phyloP scores from a whole-genome alignment of 768 basidiomycete species.

The Leccinum variicolor region DNA sequence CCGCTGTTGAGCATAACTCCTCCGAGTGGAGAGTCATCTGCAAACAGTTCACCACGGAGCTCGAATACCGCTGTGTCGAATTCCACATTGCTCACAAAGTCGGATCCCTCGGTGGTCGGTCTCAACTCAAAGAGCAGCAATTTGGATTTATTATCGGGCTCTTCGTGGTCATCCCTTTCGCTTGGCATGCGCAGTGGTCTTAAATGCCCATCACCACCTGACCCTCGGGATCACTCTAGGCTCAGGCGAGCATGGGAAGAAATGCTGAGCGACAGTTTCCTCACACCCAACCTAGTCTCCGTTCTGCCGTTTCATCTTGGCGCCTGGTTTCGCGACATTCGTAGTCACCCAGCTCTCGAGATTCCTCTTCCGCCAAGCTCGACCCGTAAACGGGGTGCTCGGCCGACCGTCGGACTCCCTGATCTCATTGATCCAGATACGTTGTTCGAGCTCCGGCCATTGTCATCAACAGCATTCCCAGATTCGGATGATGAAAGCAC shows the following conservation, averaged over 20 bases:
- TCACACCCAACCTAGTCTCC: slow-evolving; percentile 50
- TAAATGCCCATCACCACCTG: slow-evolving; percentile 20
- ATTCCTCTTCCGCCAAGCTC: slow-evolving; percentile 58
- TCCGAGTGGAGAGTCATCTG: slow-evolving; percentile 15
- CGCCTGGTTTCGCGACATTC: slow-evolving; percentile 51
- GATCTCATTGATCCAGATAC: slow-evolving; percentile 28
- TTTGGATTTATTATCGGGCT: slow-evolving; percentile 8
- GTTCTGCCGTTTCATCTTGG: slow-evolving; percentile 68
- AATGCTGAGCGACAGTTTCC: slow-evolving; percentile 59
- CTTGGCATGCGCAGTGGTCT: slow-evolving; percentile 13
- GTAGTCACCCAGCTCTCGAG: slow-evolving; percentile 44
- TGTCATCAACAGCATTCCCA: slow-evolving; percentile 19
- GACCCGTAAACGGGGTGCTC: slow-evolving; percentile 17
- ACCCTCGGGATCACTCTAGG: slow-evolving; percentile 61
- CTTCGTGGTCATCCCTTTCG: slow-evolving; percentile 23
- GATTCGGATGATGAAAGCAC: slow-evolving; percentile 29
- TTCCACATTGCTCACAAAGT: slow-evolving; percentile 16
- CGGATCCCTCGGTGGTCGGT: slow-evolving; percentile 20
- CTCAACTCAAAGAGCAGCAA: slow-evolving; percentile 13
- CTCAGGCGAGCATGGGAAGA: slow-evolving; percentile 64
- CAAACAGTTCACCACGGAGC: slow-evolving; percentile 24
- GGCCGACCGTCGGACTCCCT: slow-evolving; percentile 14
- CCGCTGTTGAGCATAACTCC: slow-evolving; percentile 3
- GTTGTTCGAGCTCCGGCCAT: slow-evolving; percentile 30
- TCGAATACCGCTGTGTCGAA: slow-evolving; percentile 27